phyloP scores from a whole-genome alignment of 2,329 filamentous ascomycete genomes.

The Rhexocercosporidium sp. region DNA sequence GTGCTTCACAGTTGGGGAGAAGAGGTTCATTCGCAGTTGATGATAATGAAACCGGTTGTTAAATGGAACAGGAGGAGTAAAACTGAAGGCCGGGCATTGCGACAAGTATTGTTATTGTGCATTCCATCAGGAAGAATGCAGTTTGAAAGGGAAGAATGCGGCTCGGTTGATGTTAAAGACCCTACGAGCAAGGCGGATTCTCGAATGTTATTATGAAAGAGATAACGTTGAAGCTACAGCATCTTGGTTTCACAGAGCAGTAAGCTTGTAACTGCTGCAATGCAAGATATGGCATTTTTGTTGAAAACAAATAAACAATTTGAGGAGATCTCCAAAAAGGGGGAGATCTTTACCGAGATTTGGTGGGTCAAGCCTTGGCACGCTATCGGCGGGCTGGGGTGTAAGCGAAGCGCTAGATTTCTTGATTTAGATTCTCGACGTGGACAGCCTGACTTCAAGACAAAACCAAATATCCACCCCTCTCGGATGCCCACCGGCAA shows the following conservation, averaged over 20 bases:
- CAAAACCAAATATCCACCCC: not conserved
- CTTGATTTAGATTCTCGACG: not conserved
- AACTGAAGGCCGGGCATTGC: not conserved
- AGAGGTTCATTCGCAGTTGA: not conserved
- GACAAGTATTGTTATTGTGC: not conserved
- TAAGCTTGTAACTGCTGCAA: not conserved
- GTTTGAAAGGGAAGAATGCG: not conserved
- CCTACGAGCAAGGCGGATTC: no score
- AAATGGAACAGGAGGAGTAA: no score
- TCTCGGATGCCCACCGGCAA: not conserved
- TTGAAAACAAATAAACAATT: not conserved
- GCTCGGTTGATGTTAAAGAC: not conserved
- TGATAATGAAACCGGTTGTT: not conserved
- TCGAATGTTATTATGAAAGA: no score
- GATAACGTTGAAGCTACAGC: not conserved
- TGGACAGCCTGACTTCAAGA: not conserved
- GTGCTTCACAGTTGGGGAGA: not conserved
- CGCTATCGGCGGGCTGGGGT: not conserved
- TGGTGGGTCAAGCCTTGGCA: not conserved
- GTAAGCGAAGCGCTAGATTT: not conserved
- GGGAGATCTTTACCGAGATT: not conserved
- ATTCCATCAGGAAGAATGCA: not conserved
- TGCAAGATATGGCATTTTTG: not conserved
- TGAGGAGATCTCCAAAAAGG: not conserved
- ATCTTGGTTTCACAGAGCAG: no score